phyloP scores from a whole-genome alignment of 1,284 basidiomycete genomes.

The Malassezia globosa region DNA sequence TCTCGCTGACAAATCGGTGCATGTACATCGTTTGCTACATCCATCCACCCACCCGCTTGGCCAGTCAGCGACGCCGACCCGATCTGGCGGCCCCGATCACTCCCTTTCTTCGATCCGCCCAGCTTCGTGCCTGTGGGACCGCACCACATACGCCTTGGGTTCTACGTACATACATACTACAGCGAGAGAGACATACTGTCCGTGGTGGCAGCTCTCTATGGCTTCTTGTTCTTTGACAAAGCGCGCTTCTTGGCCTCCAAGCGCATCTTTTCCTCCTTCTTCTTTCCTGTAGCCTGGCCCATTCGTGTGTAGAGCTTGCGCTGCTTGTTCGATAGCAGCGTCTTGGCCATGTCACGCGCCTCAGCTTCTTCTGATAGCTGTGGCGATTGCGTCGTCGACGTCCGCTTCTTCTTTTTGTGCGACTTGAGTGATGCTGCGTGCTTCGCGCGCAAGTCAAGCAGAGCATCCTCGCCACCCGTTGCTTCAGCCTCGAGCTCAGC shows the following conservation, averaged over 20 bases:
- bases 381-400: conserved; percentile 13
- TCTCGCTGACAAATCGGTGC: too few relatives aligned
- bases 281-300: conserved; percentile 74
- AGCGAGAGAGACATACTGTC: too few relatives aligned
- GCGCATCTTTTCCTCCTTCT: conserved; percentile 55
- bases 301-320: conserved; percentile 90
- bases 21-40: too few relatives aligned
- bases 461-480: conserved; percentile 67
- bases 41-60: too few relatives aligned
- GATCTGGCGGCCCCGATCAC: too few relatives aligned
- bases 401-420: conserved; percentile 44
- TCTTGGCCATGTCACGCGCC: conserved; percentile 64
- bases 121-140: too few relatives aligned
- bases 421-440: conserved; percentile 31
- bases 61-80: too few relatives aligned
- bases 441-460: conserved; percentile 58
- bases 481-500: conserved; percentile 90
- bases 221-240: conserved; percentile 17
- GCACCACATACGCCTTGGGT: too few relatives aligned
- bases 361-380: conserved; percentile 59
- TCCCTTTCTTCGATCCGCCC: too few relatives aligned
- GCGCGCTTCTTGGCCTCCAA: conserved; percentile 38
- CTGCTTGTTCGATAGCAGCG: conserved; percentile 96
- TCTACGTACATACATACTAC: too few relatives aligned
- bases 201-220: too few relatives aligned